phyloP scores from a whole-genome alignment of 768 basidiomycete genomes.

The Suillus tomentosus region DNA sequence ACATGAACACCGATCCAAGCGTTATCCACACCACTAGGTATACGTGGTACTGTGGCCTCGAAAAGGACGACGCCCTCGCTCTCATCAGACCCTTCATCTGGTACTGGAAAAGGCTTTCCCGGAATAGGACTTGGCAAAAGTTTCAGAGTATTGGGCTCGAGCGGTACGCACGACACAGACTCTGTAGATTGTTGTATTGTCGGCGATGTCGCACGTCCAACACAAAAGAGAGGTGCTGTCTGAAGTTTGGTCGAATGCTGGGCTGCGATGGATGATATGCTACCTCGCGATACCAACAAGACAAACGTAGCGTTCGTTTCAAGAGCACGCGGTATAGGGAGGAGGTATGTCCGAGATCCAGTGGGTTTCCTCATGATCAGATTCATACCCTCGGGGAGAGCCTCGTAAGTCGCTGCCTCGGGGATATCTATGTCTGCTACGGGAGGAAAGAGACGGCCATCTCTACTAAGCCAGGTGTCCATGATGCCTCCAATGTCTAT shows the following conservation, averaged over 20 bases:
- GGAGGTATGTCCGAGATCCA: slow-evolving; percentile 47
- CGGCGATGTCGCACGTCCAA: slow-evolving; percentile 10
- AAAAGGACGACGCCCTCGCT: slow-evolving; percentile 73
- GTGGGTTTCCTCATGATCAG: slow-evolving; percentile 48
- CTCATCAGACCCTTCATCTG: slow-evolving; percentile 70
- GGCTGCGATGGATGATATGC: slow-evolving; percentile 52
- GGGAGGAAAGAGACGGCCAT: slow-evolving; percentile 52
- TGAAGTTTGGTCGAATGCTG: slow-evolving; percentile 46
- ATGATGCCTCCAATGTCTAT: slow-evolving; percentile 41
- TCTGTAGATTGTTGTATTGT: slow-evolving; percentile 14
- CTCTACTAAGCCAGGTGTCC: slow-evolving; percentile 64
- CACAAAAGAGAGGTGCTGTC: slow-evolving; percentile 52
- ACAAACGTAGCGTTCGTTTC: slow-evolving; percentile 39
- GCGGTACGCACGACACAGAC: slow-evolving; percentile 37
- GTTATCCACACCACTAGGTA: slow-evolving; percentile 17
- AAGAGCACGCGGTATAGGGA: slow-evolving; percentile 38
- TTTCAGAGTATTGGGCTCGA: slow-evolving; percentile 51
- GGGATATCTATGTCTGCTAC: slow-evolving; percentile 14
- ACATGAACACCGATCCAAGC: slow-evolving; percentile 57
- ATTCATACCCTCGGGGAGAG: slow-evolving; percentile 37
- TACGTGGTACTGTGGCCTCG: slow-evolving; percentile 46
- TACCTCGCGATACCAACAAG: slow-evolving; percentile 63
- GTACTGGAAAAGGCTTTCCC: slow-evolving; percentile 60
- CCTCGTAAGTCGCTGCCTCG: slow-evolving; percentile 34
- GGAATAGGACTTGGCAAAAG: slow-evolving; percentile 64